Evolutionary conservation across 192 early-diverging fungal species (phyloP).

Genomic region (Umbelopsis sp.): DNA sequence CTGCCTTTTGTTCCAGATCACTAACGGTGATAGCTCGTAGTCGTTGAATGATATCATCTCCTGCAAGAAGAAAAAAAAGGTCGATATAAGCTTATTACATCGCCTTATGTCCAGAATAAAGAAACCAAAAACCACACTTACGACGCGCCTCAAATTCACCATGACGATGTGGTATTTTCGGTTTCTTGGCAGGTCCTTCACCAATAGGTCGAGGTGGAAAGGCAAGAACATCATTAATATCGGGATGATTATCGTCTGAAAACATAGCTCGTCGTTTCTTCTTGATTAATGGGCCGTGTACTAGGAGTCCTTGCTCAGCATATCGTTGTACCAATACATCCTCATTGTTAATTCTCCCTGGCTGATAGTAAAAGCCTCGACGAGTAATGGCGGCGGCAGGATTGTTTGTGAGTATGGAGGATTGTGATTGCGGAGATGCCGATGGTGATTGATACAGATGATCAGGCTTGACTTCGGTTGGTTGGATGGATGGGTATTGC

Average conservation of each 20-base stretch:
- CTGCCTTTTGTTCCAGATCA: conserved; percentile 31
- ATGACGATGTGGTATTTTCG: conserved; percentile 39
- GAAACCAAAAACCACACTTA: conserved; percentile 9
- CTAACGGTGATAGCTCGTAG: conserved; percentile 15
- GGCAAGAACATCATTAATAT: background rate
- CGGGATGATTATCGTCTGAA: conserved; percentile 2
- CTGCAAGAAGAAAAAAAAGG: background rate
- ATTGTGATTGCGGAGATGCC: background rate
- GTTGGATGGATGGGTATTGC: background rate
- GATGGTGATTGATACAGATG: background rate
- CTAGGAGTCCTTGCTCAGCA: conserved; percentile 32
- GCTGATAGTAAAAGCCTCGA: conserved; percentile 36
- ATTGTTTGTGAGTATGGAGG: background rate
- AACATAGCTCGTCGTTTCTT: conserved; percentile 24
- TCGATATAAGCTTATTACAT: background rate
- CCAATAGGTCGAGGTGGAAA: conserved; percentile 10
- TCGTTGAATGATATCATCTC: conserved; percentile 30
- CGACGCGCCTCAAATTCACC: conserved; percentile 40
- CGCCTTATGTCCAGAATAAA: background rate
- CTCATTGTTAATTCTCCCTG: conserved; percentile 26
- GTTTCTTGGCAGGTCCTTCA: conserved; percentile 21
- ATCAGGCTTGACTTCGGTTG: background rate
- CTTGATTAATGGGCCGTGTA: conserved; percentile 26
- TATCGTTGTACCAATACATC: conserved; percentile 29
- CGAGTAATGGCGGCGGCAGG: conserved; percentile 10